Percentiles rank a stretch among this genome's conserved stretches.
Conservation (phyloP, 2,329 filamentous ascomycete genomes). For the Penicillium sp. region DNA sequence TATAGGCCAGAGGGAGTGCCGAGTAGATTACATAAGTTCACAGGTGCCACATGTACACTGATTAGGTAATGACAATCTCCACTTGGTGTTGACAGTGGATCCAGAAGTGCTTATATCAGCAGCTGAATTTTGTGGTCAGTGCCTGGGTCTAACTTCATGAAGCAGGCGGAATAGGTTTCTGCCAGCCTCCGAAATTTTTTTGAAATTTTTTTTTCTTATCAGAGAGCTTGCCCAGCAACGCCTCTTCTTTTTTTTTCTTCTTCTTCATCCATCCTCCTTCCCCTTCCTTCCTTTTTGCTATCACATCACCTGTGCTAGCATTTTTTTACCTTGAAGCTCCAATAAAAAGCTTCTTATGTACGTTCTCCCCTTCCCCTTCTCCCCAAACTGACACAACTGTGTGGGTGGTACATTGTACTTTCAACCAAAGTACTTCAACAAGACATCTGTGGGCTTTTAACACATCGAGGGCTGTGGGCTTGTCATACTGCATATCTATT, state of each 20-base stretch:
- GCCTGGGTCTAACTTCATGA: slow-evolving; percentile 6
- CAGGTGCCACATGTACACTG: background rate
- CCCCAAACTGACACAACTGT: slow-evolving; percentile 33
- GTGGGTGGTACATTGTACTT: slow-evolving; percentile 31
- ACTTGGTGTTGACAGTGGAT: background rate
- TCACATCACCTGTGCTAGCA: slow-evolving; percentile 18
- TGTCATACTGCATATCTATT: slow-evolving; percentile 41
- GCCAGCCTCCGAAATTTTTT: slow-evolving; percentile 31
- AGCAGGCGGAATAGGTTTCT: slow-evolving; percentile 8
- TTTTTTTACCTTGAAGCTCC: background rate
- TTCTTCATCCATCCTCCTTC: slow-evolving; percentile 21
- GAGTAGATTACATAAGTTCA: background rate
- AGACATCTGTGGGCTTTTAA: slow-evolving; percentile 37
- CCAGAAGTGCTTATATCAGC: background rate
- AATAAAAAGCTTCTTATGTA: slow-evolving; percentile 10
- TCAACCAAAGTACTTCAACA: slow-evolving; percentile 35
- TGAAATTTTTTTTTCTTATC: slow-evolving; percentile 29
- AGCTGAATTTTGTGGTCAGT: background rate
- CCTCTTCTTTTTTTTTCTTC: slow-evolving; percentile 23
- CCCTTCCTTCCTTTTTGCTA: slow-evolving; percentile 8
- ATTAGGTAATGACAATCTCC: background rate
- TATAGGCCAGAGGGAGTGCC: background rate
- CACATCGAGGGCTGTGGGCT: slow-evolving; percentile 46
- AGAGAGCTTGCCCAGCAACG: slow-evolving; percentile 28
- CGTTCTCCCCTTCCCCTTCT: slow-evolving; percentile 15